Conservation (phyloP, 371 early-diverging fungal species). For the Mucor saturninus region DNA sequence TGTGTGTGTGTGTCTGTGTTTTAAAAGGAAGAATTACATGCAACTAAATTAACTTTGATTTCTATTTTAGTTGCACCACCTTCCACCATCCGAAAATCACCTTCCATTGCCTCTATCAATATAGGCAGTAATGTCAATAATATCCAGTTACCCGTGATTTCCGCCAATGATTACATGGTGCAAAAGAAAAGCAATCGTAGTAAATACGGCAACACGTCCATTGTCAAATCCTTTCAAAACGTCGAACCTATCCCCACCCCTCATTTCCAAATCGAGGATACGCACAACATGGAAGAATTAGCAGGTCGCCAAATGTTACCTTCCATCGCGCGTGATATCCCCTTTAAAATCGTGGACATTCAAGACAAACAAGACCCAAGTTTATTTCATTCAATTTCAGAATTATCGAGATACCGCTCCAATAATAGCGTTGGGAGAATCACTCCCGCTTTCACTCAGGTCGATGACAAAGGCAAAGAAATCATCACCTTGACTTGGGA, state of each 20-base stretch:
- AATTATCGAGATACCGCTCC: constrained; percentile 62
- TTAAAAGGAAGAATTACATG: background rate
- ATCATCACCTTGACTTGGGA: constrained; percentile 68
- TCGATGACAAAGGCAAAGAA: constrained; percentile 78
- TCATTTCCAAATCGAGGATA: constrained; percentile 11
- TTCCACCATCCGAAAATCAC: constrained; percentile 6
- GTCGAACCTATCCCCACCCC: constrained; percentile 35
- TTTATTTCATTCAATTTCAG: constrained; percentile 54
- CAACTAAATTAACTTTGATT: background rate
- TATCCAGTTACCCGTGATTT: constrained; percentile 1
- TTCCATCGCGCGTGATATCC: constrained; percentile 36
- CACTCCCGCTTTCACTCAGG: constrained; percentile 59
- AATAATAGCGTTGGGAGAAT: constrained; percentile 41
- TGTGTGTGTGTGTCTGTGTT: constrained; percentile 9
- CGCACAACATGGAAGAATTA: constrained; percentile 22
- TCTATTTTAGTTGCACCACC: background rate
- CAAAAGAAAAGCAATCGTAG: constrained; percentile 8
- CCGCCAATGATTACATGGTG: background rate
- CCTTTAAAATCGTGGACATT: constrained; percentile 29
- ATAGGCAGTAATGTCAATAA: constrained; percentile 10
- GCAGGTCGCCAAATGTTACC: constrained; percentile 44
- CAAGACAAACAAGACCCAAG: constrained; percentile 37
- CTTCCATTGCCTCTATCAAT: constrained; percentile 35
- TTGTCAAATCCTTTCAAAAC: constrained; percentile 35
- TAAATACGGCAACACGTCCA: constrained; percentile 33